Percentiles rank a stretch among this genome's conserved stretches.
phyloP scores from a whole-genome alignment of 805 yeast genomes.

The Ogataea thermomethanolica region DNA sequence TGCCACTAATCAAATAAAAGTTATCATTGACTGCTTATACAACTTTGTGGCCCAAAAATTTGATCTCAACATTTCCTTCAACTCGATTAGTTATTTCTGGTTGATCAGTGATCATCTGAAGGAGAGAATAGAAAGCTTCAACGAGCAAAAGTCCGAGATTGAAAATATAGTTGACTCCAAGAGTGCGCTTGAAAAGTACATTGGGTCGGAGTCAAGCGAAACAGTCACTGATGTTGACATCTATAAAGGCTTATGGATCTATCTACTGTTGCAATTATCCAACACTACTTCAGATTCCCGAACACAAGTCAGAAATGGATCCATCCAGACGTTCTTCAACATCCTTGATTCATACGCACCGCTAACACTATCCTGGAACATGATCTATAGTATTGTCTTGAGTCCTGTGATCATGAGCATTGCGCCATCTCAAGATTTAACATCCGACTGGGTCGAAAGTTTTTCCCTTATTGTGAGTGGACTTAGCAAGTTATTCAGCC shows the following conservation, averaged over 20 bases:
- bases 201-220: conserved; percentile 8
- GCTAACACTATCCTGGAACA: conserved; percentile 59
- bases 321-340: conserved; percentile 83
- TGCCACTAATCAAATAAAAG: conserved; percentile 61
- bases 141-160: conserved; percentile 1
- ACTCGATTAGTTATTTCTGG: conserved; percentile 92
- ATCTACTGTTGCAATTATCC: conserved; percentile 59
- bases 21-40: conserved; percentile 66
- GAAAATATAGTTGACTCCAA: conserved; percentile 22
- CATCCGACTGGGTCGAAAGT: conserved; percentile 55
- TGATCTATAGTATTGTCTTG: conserved; percentile 63
- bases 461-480: conserved; percentile 62
- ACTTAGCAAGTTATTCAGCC: conserved; percentile 54
- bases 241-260: conserved; percentile 54
- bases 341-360: conserved; percentile 70
- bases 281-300: conserved; percentile 61
- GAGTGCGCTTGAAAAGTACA: conserved; percentile 17
- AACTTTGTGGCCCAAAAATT: conserved; percentile 66
- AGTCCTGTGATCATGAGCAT: conserved; percentile 41
- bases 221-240: conserved; percentile 24
- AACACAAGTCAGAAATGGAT: conserved; percentile 83
- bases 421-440: conserved; percentile 13
- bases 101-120: conserved; percentile 74
- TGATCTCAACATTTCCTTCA: conserved; percentile 85
- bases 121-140: conserved; percentile 26